A percentile compares a stretch with the other conserved stretches of the same genome.
These are phyloP conservation scores for Melanomma pulvis-pyrius DNA, from an alignment of 495 filamentous ascomycete genomes.

Conservation along the genomic window DNA sequence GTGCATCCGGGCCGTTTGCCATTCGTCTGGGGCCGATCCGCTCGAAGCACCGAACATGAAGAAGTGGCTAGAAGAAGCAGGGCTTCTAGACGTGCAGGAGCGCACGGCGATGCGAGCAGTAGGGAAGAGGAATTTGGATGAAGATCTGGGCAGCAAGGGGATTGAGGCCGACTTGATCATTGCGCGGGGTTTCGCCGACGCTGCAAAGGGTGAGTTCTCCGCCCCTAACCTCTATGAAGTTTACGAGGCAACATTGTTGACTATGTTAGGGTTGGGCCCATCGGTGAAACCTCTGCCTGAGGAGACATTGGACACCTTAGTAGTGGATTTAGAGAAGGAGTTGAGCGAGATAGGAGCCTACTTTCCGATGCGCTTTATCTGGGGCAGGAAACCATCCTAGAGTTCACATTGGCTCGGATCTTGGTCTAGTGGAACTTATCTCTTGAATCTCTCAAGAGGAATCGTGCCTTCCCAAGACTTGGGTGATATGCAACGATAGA, in stretches of 20 bases:
- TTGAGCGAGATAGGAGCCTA: conserved; percentile 2
- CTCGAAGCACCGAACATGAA: conserved; percentile 9
- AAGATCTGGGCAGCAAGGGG: conserved; percentile 1
- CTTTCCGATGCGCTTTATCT: conserved; percentile 16
- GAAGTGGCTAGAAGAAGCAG: conserved; percentile 12
- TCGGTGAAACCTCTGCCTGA: conserved; percentile 1
- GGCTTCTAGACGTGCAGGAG: conserved; percentile 6
- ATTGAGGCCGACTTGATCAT: conserved; percentile 7
- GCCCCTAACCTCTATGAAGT: not conserved
- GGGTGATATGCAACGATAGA: too few relatives aligned
- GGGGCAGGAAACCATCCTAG: conserved; percentile 5
- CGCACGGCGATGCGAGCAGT: conserved; percentile 7
- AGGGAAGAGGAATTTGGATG: conserved; percentile 10
- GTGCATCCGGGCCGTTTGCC: conserved; percentile 9
- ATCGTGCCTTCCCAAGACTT: too few relatives aligned
- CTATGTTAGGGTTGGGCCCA: not conserved
- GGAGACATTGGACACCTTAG: conserved; percentile 7
- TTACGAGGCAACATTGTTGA: not conserved
- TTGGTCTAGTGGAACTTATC: not conserved
- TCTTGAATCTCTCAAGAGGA: not conserved
- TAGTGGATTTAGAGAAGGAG: conserved; percentile 6
- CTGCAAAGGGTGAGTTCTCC: conserved; percentile 6
- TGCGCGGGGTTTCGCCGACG: conserved; percentile 6
- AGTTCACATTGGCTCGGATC: not conserved
- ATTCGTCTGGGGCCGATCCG: conserved; percentile 2